Conservation (phyloP, 2,329 filamentous ascomycete species). For the Aspergillus versicolor region DNA sequence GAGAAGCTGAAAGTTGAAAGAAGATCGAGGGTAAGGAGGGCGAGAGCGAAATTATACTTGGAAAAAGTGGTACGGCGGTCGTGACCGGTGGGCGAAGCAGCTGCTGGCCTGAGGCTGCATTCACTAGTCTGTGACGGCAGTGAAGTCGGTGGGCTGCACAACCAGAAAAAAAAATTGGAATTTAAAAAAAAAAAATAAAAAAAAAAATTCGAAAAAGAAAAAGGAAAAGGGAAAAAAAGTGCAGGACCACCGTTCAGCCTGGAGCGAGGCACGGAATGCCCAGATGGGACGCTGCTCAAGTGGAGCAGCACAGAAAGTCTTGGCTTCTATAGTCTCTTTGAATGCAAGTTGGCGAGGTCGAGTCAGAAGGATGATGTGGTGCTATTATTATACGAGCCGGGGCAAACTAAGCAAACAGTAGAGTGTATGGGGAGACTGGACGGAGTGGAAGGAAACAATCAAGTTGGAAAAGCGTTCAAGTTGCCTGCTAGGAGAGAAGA, state of each 20-base stretch:
- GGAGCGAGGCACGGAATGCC: slow-evolving; percentile 20
- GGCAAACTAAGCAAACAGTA: neutral
- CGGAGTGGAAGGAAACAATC: slow-evolving; percentile 1
- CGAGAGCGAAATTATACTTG: slow-evolving; percentile 12
- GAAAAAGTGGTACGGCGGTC: slow-evolving; percentile 18
- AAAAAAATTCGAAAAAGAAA: slow-evolving; percentile 4
- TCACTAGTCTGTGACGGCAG: slow-evolving; percentile 22
- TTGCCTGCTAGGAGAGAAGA: neutral
- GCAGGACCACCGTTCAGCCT: slow-evolving; percentile 11
- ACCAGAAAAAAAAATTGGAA: slow-evolving; percentile 7
- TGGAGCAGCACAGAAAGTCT: slow-evolving; percentile 21
- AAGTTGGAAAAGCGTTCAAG: neutral
- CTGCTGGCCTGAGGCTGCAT: slow-evolving; percentile 24
- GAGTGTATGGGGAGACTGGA: neutral
- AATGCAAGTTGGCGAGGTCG: slow-evolving; percentile 5
- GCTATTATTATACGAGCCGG: neutral
- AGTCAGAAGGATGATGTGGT: neutral
- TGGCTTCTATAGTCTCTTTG: slow-evolving; percentile 11
- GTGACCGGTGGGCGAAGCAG: slow-evolving; percentile 11
- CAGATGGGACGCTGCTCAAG: slow-evolving; percentile 23
- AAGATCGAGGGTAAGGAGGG: slow-evolving; percentile 9
- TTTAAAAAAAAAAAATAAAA: slow-evolving; percentile 2
- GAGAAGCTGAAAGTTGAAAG: slow-evolving; percentile 5
- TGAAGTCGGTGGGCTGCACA: slow-evolving; percentile 9
- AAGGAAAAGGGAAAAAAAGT: slow-evolving; percentile 9